These are phyloP conservation scores for Rhododendron ferrugineum DNA, from an alignment of 148 eudicot genomes.

Conservation along the genomic window DNA sequence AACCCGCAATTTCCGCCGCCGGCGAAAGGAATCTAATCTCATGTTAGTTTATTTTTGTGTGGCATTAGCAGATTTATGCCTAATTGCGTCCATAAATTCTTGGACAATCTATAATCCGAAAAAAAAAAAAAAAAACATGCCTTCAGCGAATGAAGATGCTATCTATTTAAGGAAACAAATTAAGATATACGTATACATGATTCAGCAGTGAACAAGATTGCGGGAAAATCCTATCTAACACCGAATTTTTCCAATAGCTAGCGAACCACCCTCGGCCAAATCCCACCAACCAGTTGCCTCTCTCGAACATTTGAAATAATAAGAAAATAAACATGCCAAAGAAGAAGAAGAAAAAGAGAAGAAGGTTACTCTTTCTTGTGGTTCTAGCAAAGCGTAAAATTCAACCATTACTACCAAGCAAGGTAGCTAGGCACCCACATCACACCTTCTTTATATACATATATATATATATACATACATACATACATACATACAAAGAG, in stretches of 20 bases:
- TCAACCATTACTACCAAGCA: background rate
- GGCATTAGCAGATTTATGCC: too few relatives aligned
- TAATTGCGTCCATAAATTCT: too few relatives aligned
- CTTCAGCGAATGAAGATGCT: background rate
- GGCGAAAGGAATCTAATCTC: too few relatives aligned
- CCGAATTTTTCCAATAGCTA: background rate
- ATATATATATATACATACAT: background rate
- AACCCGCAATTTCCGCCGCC: too few relatives aligned
- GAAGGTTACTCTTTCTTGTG: background rate
- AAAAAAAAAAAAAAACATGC: background rate
- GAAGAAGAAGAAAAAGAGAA: background rate
- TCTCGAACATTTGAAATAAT: background rate
- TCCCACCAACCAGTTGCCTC: constrained; percentile 6
- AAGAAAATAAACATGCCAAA: background rate
- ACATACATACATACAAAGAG: background rate
- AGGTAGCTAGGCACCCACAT: background rate
- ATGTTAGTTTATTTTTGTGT: too few relatives aligned
- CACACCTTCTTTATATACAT: background rate
- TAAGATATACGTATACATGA: background rate
- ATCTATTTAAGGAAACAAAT: background rate
- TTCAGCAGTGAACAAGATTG: background rate
- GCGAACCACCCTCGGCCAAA: constrained; percentile 12
- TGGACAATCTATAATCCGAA: too few relatives aligned
- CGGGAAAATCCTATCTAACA: background rate
- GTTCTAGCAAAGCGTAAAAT: background rate